phyloP scores from a whole-genome alignment of 176 grass and related monocot species.

The Pontederia paniculata region DNA sequence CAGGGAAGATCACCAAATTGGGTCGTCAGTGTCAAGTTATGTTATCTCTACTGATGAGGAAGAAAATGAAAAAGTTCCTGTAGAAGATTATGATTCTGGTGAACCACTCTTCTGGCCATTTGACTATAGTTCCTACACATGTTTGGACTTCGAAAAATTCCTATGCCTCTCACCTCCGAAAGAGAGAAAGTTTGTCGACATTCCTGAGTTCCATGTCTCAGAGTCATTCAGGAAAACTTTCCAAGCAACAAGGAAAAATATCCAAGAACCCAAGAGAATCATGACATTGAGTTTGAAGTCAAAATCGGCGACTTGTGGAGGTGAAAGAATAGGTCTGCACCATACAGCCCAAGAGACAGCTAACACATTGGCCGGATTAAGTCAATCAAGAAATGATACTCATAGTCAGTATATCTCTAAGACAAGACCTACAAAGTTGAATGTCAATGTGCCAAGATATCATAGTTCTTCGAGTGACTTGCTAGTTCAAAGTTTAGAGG shows the following conservation, averaged over 20 bases:
- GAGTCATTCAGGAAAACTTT: conserved; percentile 21
- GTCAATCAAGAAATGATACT: conserved; percentile 11
- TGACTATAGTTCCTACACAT: conserved; percentile 21
- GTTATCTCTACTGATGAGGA: not conserved
- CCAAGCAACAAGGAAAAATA: conserved; percentile 13
- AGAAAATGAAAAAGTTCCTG: not conserved
- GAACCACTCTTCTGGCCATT: conserved; percentile 51
- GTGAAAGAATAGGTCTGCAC: conserved; percentile 2
- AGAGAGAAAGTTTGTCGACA: not conserved
- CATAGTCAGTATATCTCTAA: conserved; percentile 14
- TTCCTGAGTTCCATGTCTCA: conserved; percentile 10
- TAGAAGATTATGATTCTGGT: conserved; percentile 1
- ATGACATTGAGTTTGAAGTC: not conserved
- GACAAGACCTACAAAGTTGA: conserved; percentile 31
- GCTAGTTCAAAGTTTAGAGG: not conserved
- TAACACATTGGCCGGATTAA: conserved; percentile 13
- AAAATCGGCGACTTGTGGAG: not conserved
- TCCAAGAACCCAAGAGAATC: not conserved
- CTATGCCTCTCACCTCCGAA: conserved; percentile 29
- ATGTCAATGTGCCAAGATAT: conserved; percentile 13
- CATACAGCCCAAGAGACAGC: conserved; percentile 13
- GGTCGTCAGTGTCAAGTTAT: conserved; percentile 6
- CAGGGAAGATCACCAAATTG: not conserved
- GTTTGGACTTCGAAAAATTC: conserved; percentile 30
- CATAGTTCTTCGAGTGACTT: not conserved